Evolutionary conservation across 192 early-diverging fungal genomes (phyloP), one percentile per base, ranked within the genome.

Genomic region (Coemansia furcata): DNA sequence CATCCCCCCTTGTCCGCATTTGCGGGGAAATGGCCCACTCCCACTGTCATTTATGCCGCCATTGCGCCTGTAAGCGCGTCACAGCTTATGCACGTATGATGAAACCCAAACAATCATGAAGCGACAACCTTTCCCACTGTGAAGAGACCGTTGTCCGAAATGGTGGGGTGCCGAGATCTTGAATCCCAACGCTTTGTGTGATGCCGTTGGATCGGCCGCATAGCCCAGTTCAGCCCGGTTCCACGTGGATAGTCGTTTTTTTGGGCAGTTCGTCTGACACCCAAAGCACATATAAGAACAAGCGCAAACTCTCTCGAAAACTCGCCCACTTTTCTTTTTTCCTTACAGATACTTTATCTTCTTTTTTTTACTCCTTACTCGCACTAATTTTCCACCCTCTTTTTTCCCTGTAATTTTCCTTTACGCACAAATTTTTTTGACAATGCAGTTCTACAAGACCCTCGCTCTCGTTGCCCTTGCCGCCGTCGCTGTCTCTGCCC

Each of bases 381-480:
- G 30, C 52, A 29, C 52, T 55, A 55, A 55, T 55, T 7, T 32
- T 40, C 39, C 39, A 40, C 29, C 44, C 19, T 47, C 44, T 47
- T n/a, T n/a, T 47, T 19, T 55, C 30, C 52, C 15, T 55, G 52
- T 55, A 55, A 55, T 55, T 15, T 55, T 55, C 52, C 52, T 11
- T 39, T 19, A 36, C 35, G n/a, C 58, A 60, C 32, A 17, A 33
- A 4, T n/a, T n/a, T n/a, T 19, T 39, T 40, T 32, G 14, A 78
- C 46, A 78, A 80, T 80, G 78, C 73, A 75, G 78, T 80, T 80
- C 65, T 69, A 73, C 63, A 75, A 75, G 69, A 47, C 73, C 50
- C 60, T 80, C 42, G 78, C 73, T 62, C 33, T 80, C 43, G 29
- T 73, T 21, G 69, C 78, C 38, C 15, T 80, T 43, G 78, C 73